Base-by-base conservation (phyloP, 768 basidiomycete genomes). In the Mycena latifolia region DNA sequence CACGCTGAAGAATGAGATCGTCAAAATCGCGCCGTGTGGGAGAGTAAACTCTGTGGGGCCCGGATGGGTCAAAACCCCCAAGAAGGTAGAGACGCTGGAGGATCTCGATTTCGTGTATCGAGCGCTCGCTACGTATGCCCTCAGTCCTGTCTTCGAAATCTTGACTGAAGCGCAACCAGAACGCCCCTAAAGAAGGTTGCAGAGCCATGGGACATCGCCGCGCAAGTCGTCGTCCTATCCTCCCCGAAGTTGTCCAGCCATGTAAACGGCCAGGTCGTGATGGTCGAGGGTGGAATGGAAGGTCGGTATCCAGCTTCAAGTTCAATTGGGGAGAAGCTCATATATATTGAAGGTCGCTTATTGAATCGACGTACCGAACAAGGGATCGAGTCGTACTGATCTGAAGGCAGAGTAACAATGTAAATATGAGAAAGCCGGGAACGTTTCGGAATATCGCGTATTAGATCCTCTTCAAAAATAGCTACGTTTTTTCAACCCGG, bases 271-370 rank as follows among this genome's bases (percentile, higher is more conserved):
- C 86, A 92, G 69, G 85, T 89, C 8, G 71, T 92, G 25, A 90
- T 92, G 88, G 82, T 92, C 7, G 85, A 86, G 50, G 92, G 92
- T 1, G 92, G 92, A 4, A 92, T 92, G 91, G 92, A 93, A 82
- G 92, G 92, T 79, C 11, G 6, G 31, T 33, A 33, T 33, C 31
- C 31, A 11, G 31, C 31, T 33, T 33, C 31, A 11, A 33, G 31
- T 33, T 33, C 6, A 33, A 33, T 33, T 6, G 31, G 6, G 31
- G 31, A 6, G 31, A 33, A 5, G 11, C 31, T 33, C 6, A 33
- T 33, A 33, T 6, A 33, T 33, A 33, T 33, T 33, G 6, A 33
- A 33, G 31, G 31, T 6, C 31, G 31, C 11, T 11, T 33, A 11
- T 33, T 33, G 11, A 33, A 33, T 33, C 31, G 31, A 11, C 5